Evolutionary conservation across 176 grass and related monocot genomes (phyloP), one percentile per base, ranked within the genome.

Genomic region (Rhynchospora pubera): DNA sequence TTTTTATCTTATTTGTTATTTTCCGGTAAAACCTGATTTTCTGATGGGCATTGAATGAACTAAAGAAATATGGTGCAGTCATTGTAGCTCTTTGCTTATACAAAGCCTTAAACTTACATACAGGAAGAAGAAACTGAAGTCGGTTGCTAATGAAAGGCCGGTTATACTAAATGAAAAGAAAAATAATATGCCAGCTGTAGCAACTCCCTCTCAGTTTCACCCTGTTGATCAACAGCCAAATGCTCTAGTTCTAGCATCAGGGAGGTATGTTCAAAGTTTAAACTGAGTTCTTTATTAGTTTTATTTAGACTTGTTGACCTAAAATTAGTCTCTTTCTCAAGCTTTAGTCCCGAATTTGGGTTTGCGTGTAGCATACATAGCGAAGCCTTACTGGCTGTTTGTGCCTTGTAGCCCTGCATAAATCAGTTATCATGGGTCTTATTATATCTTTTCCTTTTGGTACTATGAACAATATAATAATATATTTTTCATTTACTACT

Each of bases 71-170:
- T 1, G 22, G 22, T 75, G 15, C 5, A 75, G 12, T 26, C 71
- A 53, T 75, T 52, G 9, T 30, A 52, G 51, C 46, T 75, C 11
- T 75, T 30, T 26, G 42, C 59, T 63, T 24, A 63, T 46, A 22
- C 57, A 18, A 46, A 30, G 10, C 30, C 19, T 81, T 65, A 51
- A 52, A 26, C 47, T 75, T 55, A 28, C 24, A 5, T 53, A n/a
- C 52, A 75, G 28, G 58, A 65, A 63, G 21, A 81, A 81, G 39
- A 81, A 81, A 81, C 7, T 65, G 42, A 81, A 65, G 57, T 60
- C 26, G 21, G 42, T 47, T 0, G 6, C 18, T 65, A 23, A 50
- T 81, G 79, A 65, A 50, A 81, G 60, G 9, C 79, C 60, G 51
- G 19, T 24, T 81, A 16, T 3, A 5, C 65, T 50, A 15, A 50